A percentile compares a stretch with the other conserved stretches of the same genome.
These are phyloP conservation scores for Aspergillus coremiiformis DNA, from an alignment of 495 filamentous ascomycete genomes.

Conservation along the genomic window DNA sequence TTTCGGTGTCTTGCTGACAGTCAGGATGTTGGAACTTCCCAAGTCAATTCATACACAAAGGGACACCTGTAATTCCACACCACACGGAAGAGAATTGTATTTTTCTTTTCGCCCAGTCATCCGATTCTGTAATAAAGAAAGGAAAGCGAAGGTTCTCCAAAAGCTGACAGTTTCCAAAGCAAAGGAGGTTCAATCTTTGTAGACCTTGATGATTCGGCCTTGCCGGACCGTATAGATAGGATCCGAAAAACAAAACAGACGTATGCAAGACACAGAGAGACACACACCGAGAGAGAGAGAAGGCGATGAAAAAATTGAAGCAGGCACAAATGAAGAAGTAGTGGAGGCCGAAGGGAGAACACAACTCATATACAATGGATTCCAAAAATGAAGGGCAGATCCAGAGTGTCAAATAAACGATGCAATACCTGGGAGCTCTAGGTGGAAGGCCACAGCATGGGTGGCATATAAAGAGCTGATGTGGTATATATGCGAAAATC, in stretches of 20 bases:
- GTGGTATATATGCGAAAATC: constrained; percentile 10
- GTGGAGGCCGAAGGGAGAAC: neutral
- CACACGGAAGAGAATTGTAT: neutral
- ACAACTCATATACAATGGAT: neutral
- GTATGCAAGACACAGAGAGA: no score
- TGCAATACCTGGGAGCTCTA: neutral
- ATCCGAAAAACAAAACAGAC: neutral
- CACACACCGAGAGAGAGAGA: neutral
- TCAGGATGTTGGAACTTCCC: neutral
- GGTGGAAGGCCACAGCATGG: neutral
- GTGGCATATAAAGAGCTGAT: constrained; percentile 2
- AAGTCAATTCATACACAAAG: neutral
- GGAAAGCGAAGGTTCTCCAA: neutral
- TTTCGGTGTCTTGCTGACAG: neutral
- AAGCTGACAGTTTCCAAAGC: neutral
- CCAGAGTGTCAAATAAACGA: constrained; percentile 6
- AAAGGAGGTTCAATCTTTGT: neutral
- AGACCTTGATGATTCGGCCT: neutral
- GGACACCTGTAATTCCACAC: neutral
- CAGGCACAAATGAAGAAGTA: neutral
- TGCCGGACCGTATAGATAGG: no score
- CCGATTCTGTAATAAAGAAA: neutral
- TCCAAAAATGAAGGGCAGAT: neutral
- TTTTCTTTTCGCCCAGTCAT: neutral
- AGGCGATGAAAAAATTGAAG: neutral